These are phyloP conservation scores for Protomyces arabidopsidicola DNA, from an alignment of 1,139 yeast species.

Conservation along the genomic window DNA sequence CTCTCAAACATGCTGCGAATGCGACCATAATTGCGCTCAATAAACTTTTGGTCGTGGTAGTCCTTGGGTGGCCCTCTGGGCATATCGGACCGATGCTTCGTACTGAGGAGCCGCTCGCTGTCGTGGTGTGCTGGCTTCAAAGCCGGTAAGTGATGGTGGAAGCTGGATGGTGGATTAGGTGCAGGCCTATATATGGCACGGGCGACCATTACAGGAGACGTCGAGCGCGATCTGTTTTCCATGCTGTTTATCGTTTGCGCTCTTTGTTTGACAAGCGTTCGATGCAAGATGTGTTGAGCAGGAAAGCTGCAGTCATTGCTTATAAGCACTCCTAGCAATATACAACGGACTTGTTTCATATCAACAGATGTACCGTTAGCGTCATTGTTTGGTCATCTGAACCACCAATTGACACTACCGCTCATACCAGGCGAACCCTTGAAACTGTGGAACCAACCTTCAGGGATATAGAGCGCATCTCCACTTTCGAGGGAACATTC, in stretches of 20 bases:
- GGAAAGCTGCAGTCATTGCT: no score
- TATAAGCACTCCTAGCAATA: no score
- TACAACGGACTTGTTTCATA: no score
- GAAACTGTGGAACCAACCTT: constrained; percentile 25
- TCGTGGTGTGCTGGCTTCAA: not conserved
- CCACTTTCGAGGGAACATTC: constrained; percentile 8
- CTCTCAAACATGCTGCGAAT: constrained; percentile 21
- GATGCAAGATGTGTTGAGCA: not conserved
- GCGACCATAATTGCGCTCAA: constrained; percentile 21
- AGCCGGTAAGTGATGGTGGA: not conserved
- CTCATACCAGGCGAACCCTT: constrained; percentile 10
- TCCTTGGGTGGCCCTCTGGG: constrained; percentile 1
- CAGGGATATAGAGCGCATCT: constrained; percentile 18
- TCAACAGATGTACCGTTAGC: not conserved
- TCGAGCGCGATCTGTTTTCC: not conserved
- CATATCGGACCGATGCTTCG: not conserved
- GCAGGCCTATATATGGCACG: not conserved
- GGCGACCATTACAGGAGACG: not conserved
- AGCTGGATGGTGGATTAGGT: not conserved
- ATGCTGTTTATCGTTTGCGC: not conserved
- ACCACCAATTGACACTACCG: constrained; percentile 25
- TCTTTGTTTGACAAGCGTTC: not conserved
- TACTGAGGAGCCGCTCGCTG: not conserved
- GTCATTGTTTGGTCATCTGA: constrained; percentile 1
- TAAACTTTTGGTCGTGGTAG: constrained; percentile 23